A percentile compares a stretch with the other conserved stretches of the same genome.
phyloP scores from a whole-genome alignment of 2,329 filamentous ascomycete genomes.

The Hypoxylon sp. region DNA sequence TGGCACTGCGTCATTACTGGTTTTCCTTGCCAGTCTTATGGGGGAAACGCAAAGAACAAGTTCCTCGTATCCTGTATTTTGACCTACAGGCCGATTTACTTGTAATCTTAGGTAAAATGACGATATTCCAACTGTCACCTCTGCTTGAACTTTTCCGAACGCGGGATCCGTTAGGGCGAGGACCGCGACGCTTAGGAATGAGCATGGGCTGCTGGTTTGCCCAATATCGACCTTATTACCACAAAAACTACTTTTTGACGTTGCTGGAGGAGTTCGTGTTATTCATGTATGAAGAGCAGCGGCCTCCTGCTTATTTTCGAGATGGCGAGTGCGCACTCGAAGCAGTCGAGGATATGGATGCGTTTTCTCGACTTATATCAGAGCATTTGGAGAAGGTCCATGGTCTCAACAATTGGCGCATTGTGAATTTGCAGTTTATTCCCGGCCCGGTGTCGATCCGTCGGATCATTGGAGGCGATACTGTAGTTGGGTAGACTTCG shows the following conservation, averaged over 20 bases:
- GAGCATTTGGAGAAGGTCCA: slow-evolving; percentile 39
- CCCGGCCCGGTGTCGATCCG: slow-evolving; percentile 5
- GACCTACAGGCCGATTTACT: slow-evolving; percentile 54
- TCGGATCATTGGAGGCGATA: not conserved
- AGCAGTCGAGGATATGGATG: slow-evolving; percentile 35
- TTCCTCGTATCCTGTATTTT: slow-evolving; percentile 52
- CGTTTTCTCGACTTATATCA: slow-evolving; percentile 29
- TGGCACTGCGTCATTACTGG: slow-evolving; percentile 54
- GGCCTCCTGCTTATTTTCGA: slow-evolving; percentile 51
- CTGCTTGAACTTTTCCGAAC: slow-evolving; percentile 47
- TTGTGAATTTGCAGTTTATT: slow-evolving; percentile 52
- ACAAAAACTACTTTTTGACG: slow-evolving; percentile 41
- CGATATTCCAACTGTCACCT: slow-evolving; percentile 44
- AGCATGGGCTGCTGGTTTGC: slow-evolving; percentile 49
- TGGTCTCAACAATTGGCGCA: slow-evolving; percentile 33
- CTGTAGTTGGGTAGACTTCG: not conserved
- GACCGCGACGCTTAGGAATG: slow-evolving; percentile 50
- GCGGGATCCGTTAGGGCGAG: slow-evolving; percentile 44
- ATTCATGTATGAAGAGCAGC: slow-evolving; percentile 52
- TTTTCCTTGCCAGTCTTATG: slow-evolving; percentile 50
- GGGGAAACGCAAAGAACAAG: slow-evolving; percentile 13
- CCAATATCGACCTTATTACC: slow-evolving; percentile 37
- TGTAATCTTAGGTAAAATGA: slow-evolving; percentile 53
- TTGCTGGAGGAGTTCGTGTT: slow-evolving; percentile 53
- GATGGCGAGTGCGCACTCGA: slow-evolving; percentile 50